phyloP scores from a whole-genome alignment of 176 grass and related monocot species.

The Phragmites australis region DNA sequence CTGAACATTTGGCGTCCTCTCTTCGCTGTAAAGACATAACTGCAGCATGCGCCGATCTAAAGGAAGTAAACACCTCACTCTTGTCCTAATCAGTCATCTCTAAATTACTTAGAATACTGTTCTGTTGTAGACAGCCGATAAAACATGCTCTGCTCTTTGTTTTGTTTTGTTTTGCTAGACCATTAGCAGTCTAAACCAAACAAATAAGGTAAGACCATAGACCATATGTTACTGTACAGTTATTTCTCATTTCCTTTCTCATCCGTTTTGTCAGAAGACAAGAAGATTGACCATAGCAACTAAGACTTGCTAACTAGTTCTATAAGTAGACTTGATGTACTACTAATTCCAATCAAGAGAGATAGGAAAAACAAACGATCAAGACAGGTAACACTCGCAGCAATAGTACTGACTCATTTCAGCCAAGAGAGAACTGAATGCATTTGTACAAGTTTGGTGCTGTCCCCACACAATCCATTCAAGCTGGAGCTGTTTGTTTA shows the following conservation, averaged over 20 bases:
- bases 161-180: neutral
- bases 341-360: neutral
- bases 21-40: constrained; percentile 31
- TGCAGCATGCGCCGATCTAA: neutral
- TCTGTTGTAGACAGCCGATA: neutral
- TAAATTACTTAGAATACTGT: neutral
- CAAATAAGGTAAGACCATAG: neutral
- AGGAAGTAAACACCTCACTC: constrained; percentile 6
- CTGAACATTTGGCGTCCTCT: neutral
- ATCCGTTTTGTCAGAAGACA: constrained; percentile 29
- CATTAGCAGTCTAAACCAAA: neutral
- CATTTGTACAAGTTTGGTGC: constrained; percentile 35
- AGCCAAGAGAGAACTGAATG: constrained; percentile 45
- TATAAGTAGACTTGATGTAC: neutral
- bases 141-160: neutral
- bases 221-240: neutral
- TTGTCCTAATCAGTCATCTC: neutral
- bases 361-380: too few relatives aligned
- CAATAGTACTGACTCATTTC: neutral
- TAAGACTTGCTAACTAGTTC: neutral
- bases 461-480: constrained; percentile 35
- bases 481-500: constrained; percentile 8
- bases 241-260: neutral
- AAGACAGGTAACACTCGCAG: too few relatives aligned
- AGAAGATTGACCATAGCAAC: constrained; percentile 15